A percentile compares a stretch with the other conserved stretches of the same genome.
phyloP scores from a whole-genome alignment of 768 basidiomycete species.

The Phanerochaete carnosa region DNA sequence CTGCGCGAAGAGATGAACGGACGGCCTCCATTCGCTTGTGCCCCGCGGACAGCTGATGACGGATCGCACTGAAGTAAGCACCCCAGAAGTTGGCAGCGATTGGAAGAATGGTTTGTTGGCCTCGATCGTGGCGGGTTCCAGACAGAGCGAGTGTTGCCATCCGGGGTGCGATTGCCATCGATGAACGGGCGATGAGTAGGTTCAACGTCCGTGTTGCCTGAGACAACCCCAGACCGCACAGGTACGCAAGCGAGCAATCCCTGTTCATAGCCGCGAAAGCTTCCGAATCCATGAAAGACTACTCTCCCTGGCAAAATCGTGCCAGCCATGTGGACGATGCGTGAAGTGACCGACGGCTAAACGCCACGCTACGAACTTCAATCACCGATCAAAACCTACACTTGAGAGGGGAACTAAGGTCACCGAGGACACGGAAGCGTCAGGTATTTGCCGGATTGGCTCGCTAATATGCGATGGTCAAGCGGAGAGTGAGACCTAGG shows the following conservation, averaged over 20 bases:
- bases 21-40: too few species aligned
- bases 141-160: not conserved
- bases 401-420: not conserved
- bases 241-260: not conserved
- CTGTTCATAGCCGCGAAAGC: not conserved
- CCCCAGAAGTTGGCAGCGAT: conserved; percentile 4
- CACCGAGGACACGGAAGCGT: not conserved
- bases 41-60: too few species aligned
- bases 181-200: not conserved
- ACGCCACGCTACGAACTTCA: not conserved
- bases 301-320: not conserved
- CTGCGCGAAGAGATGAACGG: not conserved
- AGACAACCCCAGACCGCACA: too few species aligned
- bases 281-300: not conserved
- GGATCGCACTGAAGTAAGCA: too few species aligned
- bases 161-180: conserved; percentile 4
- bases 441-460: not conserved
- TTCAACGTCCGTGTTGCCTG: not conserved
- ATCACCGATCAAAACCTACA: conserved; percentile 2
- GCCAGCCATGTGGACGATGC: not conserved
- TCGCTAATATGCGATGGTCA: not conserved
- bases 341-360: not conserved
- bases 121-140: not conserved
- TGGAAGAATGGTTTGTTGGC: not conserved
- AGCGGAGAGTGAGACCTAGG: not conserved